A percentile compares a stretch with the other conserved stretches of the same genome.
phyloP scores from a whole-genome alignment of 1,284 basidiomycete genomes.

The Papiliotrema nemorosa region DNA sequence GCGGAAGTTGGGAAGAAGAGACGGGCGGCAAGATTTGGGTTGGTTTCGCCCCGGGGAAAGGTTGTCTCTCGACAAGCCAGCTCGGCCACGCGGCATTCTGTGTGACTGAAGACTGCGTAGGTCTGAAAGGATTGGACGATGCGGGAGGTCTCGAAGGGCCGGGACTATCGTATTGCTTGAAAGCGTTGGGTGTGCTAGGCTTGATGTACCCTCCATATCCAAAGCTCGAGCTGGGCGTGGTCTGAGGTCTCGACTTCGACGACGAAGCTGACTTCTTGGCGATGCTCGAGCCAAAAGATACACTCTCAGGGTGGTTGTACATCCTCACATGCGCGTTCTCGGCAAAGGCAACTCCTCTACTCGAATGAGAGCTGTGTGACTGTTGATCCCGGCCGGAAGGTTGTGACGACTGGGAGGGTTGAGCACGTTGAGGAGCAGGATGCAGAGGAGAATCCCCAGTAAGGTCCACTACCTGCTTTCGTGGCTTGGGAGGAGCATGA shows the following conservation, averaged over 20 bases:
- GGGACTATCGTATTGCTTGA: neutral
- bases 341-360: no score
- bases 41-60: neutral
- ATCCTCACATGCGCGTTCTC: no score
- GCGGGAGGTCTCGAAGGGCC: no score
- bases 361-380: neutral
- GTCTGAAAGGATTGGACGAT: constrained; percentile 8
- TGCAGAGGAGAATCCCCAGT: neutral
- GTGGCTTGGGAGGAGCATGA: neutral
- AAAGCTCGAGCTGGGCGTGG: neutral
- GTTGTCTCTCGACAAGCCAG: constrained; percentile 15
- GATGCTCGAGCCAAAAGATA: constrained; percentile 10
- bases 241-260: no score
- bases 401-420: neutral
- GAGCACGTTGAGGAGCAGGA: neutral
- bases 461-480: neutral
- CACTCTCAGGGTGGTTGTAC: neutral
- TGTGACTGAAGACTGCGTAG: no score
- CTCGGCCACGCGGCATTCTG: constrained; percentile 17
- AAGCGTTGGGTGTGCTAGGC: constrained; percentile 19
- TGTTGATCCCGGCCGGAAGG: neutral
- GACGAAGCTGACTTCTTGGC: neutral
- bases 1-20: constrained; percentile 1
- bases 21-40: neutral
- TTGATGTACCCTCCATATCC: constrained; percentile 38